Base-by-base conservation (phyloP, 2,329 filamentous ascomycete genomes). In the Fusarium continuum region DNA sequence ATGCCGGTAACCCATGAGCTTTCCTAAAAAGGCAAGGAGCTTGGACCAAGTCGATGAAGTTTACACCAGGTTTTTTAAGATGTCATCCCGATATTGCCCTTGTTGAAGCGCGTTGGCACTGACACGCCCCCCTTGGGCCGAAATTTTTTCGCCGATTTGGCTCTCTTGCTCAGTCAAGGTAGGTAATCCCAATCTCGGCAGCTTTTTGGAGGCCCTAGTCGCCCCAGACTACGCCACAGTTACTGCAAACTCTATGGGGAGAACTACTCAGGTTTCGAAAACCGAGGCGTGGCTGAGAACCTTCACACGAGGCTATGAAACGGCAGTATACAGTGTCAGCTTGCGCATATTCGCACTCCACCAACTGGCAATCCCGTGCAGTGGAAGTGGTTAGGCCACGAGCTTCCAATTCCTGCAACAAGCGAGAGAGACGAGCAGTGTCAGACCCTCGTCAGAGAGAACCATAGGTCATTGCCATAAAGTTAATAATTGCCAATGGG, bases 21-120 rank as follows among this genome's bases (percentile, higher is more conserved):
- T 63, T 55, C 69, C 69, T 8, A 60, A 69, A 66, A 26, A 31
- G 59, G 69, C 23, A 71, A 65, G 53, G 67, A 71, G 69, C 69
- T 71, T 63, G 61, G 56, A 70, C 60, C 56, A 63, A 4, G 28
- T 44, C 6, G 8, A 31, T 20, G 3, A 31, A 32, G 46, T 70
- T 70, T 54, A 47, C 68, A 70, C 68, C 40, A 22, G 64, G 63
- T 60, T 53, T 57, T 16, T 26, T 44, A 20, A 9, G 16, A 23
- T 20, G 41, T 40, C 58, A 63, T 61, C 64, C 69, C 69, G 69
- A 69, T 47, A 68, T 68, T 70, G 59, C 57, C 63, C 68, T 43
- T 47, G 36, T 35, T 25, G 19, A 20, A 38, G 28, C 41, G 25
- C 10, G 17, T 38, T 20, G 22, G n/a, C 26, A 46, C 25, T 46